Evolutionary conservation across 768 basidiomycete species (phyloP), one percentile per base, ranked within the genome.

Genomic region (Calocybe cyanea): DNA sequence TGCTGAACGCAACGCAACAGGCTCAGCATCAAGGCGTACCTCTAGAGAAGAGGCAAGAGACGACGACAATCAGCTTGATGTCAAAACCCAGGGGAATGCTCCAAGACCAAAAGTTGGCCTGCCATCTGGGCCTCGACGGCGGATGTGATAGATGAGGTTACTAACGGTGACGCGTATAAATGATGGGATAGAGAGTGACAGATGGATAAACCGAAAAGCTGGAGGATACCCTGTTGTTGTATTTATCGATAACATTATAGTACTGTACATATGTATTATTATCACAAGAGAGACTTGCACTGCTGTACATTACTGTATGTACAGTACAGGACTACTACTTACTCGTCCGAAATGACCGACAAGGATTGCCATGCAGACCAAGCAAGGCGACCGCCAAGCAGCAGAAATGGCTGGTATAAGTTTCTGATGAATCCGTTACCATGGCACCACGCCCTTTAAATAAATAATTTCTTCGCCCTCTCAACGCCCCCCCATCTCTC

Each of bases 1-100:
- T 47, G 73, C 72, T 20, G 77, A 71, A 57, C 72, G 75, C 9
- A 58, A 55, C 15, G 66, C 42, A 25, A 17, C 35, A 19, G 44
- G 25, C 8, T 20, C 43, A 13, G 21, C 24, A 19, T 24, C 32
- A 36, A 32, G 18, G 21, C 40, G 32, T 21, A n/a, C 31, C 39
- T n/a, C 46, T 38, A 36, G 21, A 34, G n/a, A 40, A 25, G 23
- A n/a, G 30, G 31, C 36, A 41, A 11, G 13, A 32, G 40, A 38
- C 25, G 31, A n/a, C 37, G 15, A 25, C 7, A 34, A 7, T 40
- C 41, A 34, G 14, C 36, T 49, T 37, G 42, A 49, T 32, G 50
- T 41, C 38, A 41, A 33, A 30, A 17, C 32, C 32, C 45, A 48
- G 32, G 18, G 41, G 18, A 40, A 38, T 24, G 34, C 50, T 8